Evolutionary conservation across 371 early-diverging fungal genomes (phyloP).

Genomic region (Chytridium lagenaria): DNA sequence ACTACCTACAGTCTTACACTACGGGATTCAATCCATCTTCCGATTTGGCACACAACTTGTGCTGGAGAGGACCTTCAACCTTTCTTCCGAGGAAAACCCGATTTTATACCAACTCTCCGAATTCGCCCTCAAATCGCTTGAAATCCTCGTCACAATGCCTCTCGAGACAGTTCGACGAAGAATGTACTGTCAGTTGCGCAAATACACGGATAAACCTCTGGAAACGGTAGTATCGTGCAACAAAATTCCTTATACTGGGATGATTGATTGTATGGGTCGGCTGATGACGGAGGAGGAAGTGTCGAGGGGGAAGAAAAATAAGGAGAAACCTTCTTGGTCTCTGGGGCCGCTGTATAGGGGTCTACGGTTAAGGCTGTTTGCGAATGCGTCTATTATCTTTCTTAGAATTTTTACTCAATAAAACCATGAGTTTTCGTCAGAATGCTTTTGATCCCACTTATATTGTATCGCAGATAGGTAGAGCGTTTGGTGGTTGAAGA

Average conservation of each 20-base stretch:
- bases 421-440: not conserved
- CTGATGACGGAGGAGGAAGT: slow-evolving; percentile 83
- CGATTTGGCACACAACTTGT: slow-evolving; percentile 69
- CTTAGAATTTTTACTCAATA: slow-evolving; percentile 4
- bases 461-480: slow-evolving; percentile 31
- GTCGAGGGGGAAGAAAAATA: not conserved
- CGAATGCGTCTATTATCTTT: slow-evolving; percentile 52
- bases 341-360: slow-evolving; percentile 81
- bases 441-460: slow-evolving; percentile 26
- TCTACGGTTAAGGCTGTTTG: slow-evolving; percentile 70
- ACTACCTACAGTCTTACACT: slow-evolving; percentile 78
- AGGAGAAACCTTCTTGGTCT: slow-evolving; percentile 62
- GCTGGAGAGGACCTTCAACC: slow-evolving; percentile 69
- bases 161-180: slow-evolving; percentile 87
- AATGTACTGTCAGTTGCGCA: slow-evolving; percentile 73
- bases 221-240: slow-evolving; percentile 75
- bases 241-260: slow-evolving; percentile 83
- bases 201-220: slow-evolving; percentile 51
- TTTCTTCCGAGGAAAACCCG: slow-evolving; percentile 71
- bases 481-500: not conserved
- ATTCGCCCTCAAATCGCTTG: slow-evolving; percentile 64
- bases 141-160: slow-evolving; percentile 79
- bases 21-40: slow-evolving; percentile 75
- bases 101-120: slow-evolving; percentile 69
- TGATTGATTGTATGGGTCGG: slow-evolving; percentile 78